Evolutionary conservation across 208 protist species (phyloP), one percentile per base, ranked within the genome.

Genomic region (Zelonia costaricensis): DNA sequence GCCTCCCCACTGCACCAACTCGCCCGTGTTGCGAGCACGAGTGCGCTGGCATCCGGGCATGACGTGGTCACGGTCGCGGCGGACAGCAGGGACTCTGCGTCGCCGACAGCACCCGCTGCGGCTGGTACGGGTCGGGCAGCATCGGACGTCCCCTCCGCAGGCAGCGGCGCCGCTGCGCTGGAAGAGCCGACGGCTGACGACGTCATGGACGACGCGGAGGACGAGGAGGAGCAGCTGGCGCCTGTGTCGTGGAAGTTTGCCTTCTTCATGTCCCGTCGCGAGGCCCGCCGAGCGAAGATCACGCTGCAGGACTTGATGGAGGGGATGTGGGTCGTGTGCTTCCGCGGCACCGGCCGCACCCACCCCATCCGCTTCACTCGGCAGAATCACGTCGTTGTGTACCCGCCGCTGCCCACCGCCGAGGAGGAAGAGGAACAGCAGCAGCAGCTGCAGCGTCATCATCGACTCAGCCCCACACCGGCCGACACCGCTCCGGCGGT

Each of bases 201-300:
- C 36, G 44, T 30, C 22, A 49, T 45, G n/a, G 38, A 56, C 1
- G 49, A 56, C 18, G 44, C 47, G 15, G 49, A 68, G 52, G 62
- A 59, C 15, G 69, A 81, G 31, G 40, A 52, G 20, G 33, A 80
- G 23, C 53, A 58, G 33, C 67, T 82, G 13, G 76, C 69, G 28
- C 78, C 82, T 2, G 76, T 92, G 25, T 95, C 85, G n/a, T 95
- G 85, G 83, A 95, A 95, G 69, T 95, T 92, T 66, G 85, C 86
- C 20, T 95, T 82, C 62, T 86, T 87, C 69, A 95, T 92, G 86
- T 88, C 88, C 20, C 68, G 63, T 12, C 80, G 85, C 15, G 86
- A 92, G 33, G 70, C 81, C 8, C 57, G 54, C 2, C 80, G 88
- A 4, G 31, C 44, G 6, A 48, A 28, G 18, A 42, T 95, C 15